phyloP scores from a whole-genome alignment of 106 monocot species.

The Ottelia alismoides region DNA sequence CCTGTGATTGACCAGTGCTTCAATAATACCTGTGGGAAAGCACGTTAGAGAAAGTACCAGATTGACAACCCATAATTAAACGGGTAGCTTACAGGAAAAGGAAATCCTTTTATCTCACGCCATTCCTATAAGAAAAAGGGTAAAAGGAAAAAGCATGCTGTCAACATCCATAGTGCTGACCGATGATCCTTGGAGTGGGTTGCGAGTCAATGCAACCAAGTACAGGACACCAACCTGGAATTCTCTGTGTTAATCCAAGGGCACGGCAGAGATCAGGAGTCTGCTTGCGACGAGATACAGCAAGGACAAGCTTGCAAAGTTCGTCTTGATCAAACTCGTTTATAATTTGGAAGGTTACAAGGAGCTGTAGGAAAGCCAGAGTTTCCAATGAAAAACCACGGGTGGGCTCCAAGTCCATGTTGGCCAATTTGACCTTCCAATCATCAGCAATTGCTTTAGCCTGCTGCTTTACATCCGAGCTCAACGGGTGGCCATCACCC shows the following conservation, averaged over 20 bases:
- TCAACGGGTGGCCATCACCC: slow-evolving; percentile 26
- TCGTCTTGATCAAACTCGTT: slow-evolving; percentile 57
- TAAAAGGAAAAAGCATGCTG: too few species aligned
- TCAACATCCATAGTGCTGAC: neutral
- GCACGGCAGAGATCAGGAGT: slow-evolving; percentile 51
- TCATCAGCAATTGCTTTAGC: slow-evolving; percentile 57
- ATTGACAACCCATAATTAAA: too few species aligned
- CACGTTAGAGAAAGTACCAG: too few species aligned
- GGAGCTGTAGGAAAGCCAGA: slow-evolving; percentile 56
- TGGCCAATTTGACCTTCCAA: slow-evolving; percentile 53
- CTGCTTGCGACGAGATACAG: slow-evolving; percentile 51
- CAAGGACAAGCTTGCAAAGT: slow-evolving; percentile 58
- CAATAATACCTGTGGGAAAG: slow-evolving; percentile 28
- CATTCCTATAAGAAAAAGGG: too few species aligned
- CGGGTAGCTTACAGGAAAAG: too few species aligned
- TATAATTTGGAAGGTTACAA: slow-evolving; percentile 46
- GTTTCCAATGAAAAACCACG: slow-evolving; percentile 62
- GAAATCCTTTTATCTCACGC: too few species aligned
- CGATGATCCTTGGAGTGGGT: too few species aligned
- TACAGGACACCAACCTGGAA: slow-evolving; percentile 53
- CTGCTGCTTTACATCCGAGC: slow-evolving; percentile 46
- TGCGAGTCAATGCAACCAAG: neutral
- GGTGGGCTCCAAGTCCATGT: slow-evolving; percentile 36
- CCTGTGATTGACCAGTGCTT: slow-evolving; percentile 34
- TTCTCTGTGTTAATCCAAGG: slow-evolving; percentile 52